These are phyloP conservation scores for Malus hybrid DNA, from an alignment of 331 rosid species.

Conservation along the genomic window DNA sequence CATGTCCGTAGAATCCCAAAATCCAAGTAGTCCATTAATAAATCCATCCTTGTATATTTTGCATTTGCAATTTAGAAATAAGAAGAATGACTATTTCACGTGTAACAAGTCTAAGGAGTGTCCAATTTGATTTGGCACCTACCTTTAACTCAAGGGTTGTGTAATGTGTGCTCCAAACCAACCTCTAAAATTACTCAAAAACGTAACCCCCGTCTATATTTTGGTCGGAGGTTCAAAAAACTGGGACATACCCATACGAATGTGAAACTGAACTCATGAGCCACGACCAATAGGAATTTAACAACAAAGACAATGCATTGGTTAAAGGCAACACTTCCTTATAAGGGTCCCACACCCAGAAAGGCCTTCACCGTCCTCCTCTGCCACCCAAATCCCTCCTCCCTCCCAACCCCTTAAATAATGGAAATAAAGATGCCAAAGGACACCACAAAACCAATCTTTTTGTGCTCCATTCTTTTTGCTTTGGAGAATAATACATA, in stretches of 20 bases:
- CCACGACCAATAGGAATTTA: background rate
- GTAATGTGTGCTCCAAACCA: background rate
- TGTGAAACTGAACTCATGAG: background rate
- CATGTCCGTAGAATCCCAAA: background rate
- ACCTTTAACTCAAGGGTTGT: background rate
- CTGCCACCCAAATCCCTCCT: conserved; percentile 20
- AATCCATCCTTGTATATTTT: no score
- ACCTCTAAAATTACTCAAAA: background rate
- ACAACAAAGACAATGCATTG: background rate
- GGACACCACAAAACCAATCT: conserved; percentile 15
- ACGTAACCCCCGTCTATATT: background rate
- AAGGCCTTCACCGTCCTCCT: conserved; percentile 36
- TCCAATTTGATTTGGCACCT: background rate
- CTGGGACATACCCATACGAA: background rate
- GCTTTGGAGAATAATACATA: background rate
- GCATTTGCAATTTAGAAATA: background rate
- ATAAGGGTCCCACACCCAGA: conserved; percentile 39
- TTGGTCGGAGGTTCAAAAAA: background rate
- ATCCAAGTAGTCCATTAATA: background rate
- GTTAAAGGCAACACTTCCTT: conserved; percentile 12
- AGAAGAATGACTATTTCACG: no score
- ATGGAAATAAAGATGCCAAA: conserved; percentile 33
- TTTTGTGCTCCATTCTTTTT: conserved; percentile 32
- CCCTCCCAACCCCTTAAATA: conserved; percentile 9
- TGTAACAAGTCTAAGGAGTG: background rate